Base-by-base conservation (phyloP, 352 stramenopile genomes). In the Phytophthora macrochlamydospora region DNA sequence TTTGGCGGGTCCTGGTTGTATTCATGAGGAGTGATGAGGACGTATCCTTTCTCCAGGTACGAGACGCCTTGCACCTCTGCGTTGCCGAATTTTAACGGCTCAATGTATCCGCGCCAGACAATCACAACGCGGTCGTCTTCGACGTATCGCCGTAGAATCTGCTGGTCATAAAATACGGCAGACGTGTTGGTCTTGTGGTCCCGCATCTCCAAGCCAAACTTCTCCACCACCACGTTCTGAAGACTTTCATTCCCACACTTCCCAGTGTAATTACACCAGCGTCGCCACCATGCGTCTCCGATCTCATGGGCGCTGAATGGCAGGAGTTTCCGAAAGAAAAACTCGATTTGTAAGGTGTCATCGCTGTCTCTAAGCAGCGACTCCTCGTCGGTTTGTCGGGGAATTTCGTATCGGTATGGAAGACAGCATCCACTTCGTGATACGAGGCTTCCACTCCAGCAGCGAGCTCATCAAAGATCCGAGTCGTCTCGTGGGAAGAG, bases 111-210 rank as follows among this genome's bases (percentile, higher is more conserved):
- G 31, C 69, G 76, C 79, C 79, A 90, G 29, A 87, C 78, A 46
- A 87, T 79, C 54, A 90, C 71, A 18, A 87, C 66, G 54, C 79
- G 81, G 56, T 81, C 75, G 29, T 78, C 50, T 32, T 89, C 79
- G 7, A 85, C 71, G 56, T 83, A 78, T n/a, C 82, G 78, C 3
- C 74, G 73, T 31, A 87, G 53, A 58, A 91, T 73, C 46, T 89
- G 75, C 63, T 86, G 72, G 4, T 80, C 71, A n/a, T 78, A 73
- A 49, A 85, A 86, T 38, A 74, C 63, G 31, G 71, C 76, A 14
- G 67, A 69, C 14, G 67, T 85, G 51, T 72, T 77, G 51, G 79
- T 85, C 65, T 49, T 78, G 45, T 64, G 51, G 8, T 68, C 76
- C 7, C 68, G 58, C 58, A 87, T 67, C 59, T 89, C 79, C 14